Percentiles rank a stretch among this genome's conserved stretches.
Conservation (phyloP, 148 eudicot genomes). For the Simmondsia chinensis region DNA sequence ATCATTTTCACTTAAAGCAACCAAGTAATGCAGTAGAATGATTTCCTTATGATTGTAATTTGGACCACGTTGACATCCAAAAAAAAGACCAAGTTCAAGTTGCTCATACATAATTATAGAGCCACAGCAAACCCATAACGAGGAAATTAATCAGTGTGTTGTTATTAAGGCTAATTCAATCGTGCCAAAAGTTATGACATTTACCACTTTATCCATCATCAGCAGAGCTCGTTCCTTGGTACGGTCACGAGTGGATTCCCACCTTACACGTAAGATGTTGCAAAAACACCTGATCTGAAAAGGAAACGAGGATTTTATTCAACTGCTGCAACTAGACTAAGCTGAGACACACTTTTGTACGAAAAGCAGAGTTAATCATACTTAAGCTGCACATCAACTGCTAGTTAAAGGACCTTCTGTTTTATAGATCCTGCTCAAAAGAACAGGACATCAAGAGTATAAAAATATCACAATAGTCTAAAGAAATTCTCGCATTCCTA, state of each 20-base stretch:
- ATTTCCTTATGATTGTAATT: too few relatives aligned
- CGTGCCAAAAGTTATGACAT: too few relatives aligned
- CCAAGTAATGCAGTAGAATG: too few relatives aligned
- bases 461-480: background rate
- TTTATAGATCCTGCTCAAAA: background rate
- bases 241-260: slow-evolving; percentile 90
- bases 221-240: slow-evolving; percentile 89
- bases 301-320: background rate
- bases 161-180: too few relatives aligned
- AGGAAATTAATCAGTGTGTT: too few relatives aligned
- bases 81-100: too few relatives aligned
- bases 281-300: slow-evolving; percentile 59
- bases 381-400: background rate
- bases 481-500: background rate
- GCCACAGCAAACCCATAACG: too few relatives aligned
- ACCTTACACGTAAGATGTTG: slow-evolving; percentile 71
- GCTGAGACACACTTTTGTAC: background rate
- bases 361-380: background rate
- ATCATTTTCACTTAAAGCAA: too few relatives aligned
- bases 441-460: background rate
- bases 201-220: slow-evolving; percentile 93
- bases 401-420: too few relatives aligned
- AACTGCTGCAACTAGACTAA: background rate
- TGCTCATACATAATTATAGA: too few relatives aligned
- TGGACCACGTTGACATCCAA: too few relatives aligned